phyloP scores from a whole-genome alignment of 345 rosid genomes.

The Salix exigua region DNA sequence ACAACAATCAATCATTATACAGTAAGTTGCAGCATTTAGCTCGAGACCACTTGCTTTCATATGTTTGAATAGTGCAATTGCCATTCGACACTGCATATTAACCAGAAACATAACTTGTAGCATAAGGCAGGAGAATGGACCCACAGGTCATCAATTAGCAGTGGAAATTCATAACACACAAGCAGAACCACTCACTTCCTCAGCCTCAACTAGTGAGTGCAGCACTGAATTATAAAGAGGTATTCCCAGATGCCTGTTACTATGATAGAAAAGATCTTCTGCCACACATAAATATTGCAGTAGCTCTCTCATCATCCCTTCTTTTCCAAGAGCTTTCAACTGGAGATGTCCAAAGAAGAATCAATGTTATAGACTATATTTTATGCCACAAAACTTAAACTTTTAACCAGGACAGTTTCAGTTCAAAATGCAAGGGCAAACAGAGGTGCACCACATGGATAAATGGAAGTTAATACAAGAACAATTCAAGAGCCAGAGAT shows the following conservation, averaged over 20 bases:
- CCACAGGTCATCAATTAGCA: slow-evolving; percentile 3
- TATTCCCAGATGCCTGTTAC: slow-evolving; percentile 37
- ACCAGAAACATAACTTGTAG: slow-evolving; percentile 14
- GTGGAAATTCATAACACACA: slow-evolving; percentile 11
- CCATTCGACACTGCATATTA: slow-evolving; percentile 48
- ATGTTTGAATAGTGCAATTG: slow-evolving; percentile 51
- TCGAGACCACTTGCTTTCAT: slow-evolving; percentile 45
- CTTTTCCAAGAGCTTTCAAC: slow-evolving; percentile 75
- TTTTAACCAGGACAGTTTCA: too few relatives aligned
- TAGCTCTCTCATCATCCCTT: slow-evolving; percentile 67
- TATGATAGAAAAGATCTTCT: slow-evolving; percentile 38
- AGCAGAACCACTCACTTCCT: slow-evolving; percentile 46
- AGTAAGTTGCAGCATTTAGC: slow-evolving; percentile 51
- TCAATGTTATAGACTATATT: slow-evolving; percentile 1
- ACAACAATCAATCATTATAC: slow-evolving; percentile 72
- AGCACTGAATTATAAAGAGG: slow-evolving; percentile 56
- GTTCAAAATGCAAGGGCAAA: neutral
- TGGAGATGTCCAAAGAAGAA: slow-evolving; percentile 25
- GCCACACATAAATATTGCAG: slow-evolving; percentile 45
- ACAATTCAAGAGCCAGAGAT: neutral
- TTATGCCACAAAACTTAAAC: neutral
- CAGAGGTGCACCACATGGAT: neutral
- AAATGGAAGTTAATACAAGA: neutral
- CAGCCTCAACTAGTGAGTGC: slow-evolving; percentile 55
- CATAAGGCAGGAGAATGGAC: slow-evolving; percentile 7